A percentile compares a stretch with the other conserved stretches of the same genome.
Evolutionary conservation across 352 stramenopile species (phyloP).

Genomic region (Phytopythium litorale): DNA sequence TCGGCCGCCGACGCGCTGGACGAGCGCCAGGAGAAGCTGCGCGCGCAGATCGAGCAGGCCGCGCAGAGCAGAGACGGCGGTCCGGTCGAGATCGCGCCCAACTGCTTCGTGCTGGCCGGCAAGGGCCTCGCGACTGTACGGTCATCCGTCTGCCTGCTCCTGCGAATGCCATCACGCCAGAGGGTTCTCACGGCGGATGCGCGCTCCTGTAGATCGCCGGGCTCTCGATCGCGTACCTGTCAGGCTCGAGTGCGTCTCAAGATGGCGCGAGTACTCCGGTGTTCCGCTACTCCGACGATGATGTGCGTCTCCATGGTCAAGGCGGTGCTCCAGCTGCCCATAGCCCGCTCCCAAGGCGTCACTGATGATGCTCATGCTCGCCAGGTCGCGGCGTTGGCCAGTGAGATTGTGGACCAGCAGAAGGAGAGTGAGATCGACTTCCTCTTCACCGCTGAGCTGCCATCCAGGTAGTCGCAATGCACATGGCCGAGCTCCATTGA

Average conservation of each 20-base stretch:
- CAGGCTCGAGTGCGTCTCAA: slow-evolving; percentile 14
- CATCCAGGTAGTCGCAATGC: slow-evolving; percentile 21
- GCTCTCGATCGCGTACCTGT: slow-evolving; percentile 38
- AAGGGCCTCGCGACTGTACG: slow-evolving; percentile 36
- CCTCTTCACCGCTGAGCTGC: slow-evolving; percentile 55
- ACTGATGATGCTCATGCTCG: neutral
- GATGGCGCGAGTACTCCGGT: neutral
- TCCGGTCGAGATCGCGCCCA: slow-evolving; percentile 39
- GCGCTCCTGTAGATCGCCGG: slow-evolving; percentile 26
- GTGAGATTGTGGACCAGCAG: neutral
- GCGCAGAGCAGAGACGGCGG: slow-evolving; percentile 1
- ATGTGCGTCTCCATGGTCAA: neutral
- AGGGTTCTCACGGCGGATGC: neutral
- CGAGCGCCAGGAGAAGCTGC: slow-evolving; percentile 28
- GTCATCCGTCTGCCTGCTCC: neutral
- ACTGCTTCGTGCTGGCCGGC: slow-evolving; percentile 46
- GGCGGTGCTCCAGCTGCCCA: neutral
- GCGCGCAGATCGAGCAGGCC: slow-evolving; percentile 29
- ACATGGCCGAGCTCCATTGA: neutral
- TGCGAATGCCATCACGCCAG: neutral
- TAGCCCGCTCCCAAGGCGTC: neutral
- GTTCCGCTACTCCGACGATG: slow-evolving; percentile 5
- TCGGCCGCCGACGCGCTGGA: slow-evolving; percentile 16
- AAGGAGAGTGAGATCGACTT: slow-evolving; percentile 48
- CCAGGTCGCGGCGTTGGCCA: neutral